Evolutionary conservation across 2,329 filamentous ascomycete species (phyloP), one percentile per base, ranked within the genome.

Genomic region (Claviceps sp.): DNA sequence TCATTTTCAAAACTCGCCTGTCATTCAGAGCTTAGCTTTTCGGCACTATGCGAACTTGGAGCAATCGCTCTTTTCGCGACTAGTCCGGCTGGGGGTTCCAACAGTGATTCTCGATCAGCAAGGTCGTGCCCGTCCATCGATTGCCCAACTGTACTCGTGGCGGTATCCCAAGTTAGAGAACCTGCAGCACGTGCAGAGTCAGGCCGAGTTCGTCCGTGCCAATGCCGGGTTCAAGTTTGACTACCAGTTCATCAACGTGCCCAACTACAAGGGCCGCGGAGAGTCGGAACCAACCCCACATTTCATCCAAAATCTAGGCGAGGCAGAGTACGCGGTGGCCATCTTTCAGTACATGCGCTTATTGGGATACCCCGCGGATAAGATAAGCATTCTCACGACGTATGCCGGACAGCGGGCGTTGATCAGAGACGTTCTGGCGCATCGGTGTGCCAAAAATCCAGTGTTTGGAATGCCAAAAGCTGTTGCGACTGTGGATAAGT

Each of bases 331-430:
- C 64, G 86, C 89, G 2, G 93, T 97, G 26, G 93, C 93, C 3
- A 77, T 98, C 34, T 98, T 83, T 69, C 89, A 95, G 70, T 98
- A 97, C 66, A 97, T 98, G 93, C 84, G 93, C 20, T 74, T 98
- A 20, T 80, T 98, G 4, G 93, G 91, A 17, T 98, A 98, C 60
- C 88, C 93, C 5, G 86, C 87, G 0, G 67, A 71, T 17, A 80
- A 85, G 62, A 96, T 98, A 60, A 88, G 81, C 47, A 95, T 98
- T 54, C 74, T 98, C 51, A 86, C 90, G 2, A 95, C 91, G 0
- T 98, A 98, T 65, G 89, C 93, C 16, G 93, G 93, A 3, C 93
- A 98, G 65, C 78, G 83, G 53, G 88, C 90, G 36, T 73, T 98
- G 60, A 87, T 98, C 54, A 83, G 79, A 60, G 91, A 98, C 66